A percentile compares a stretch with the other conserved stretches of the same genome.
phyloP scores from a whole-genome alignment of 192 early-diverging fungal species.

The Phlyctochytrium planicorne region DNA sequence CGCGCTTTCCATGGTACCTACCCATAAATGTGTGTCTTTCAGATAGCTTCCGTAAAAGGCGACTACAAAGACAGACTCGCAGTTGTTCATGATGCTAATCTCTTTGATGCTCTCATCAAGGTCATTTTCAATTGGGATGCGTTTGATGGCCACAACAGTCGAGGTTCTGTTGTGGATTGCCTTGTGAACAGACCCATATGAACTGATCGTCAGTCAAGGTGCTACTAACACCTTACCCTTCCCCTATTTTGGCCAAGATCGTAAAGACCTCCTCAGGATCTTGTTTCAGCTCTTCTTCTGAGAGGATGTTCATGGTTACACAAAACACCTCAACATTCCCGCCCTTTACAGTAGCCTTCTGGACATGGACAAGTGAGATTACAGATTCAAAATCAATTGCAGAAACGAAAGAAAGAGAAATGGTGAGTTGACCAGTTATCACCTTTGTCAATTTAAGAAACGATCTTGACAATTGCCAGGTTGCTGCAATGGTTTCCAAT shows the following conservation, averaged over 20 bases:
- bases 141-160: slow-evolving; percentile 49
- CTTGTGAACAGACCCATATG: slow-evolving; percentile 60
- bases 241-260: slow-evolving; percentile 36
- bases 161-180: slow-evolving; percentile 48
- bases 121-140: slow-evolving; percentile 52
- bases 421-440: no score
- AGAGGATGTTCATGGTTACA: slow-evolving; percentile 3
- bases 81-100: slow-evolving; percentile 55
- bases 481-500: no score
- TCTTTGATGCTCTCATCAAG: slow-evolving; percentile 48
- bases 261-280: slow-evolving; percentile 32
- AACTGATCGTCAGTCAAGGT: slow-evolving; percentile 24
- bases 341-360: no score
- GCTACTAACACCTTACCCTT: slow-evolving; percentile 30
- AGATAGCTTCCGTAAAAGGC: slow-evolving; percentile 54
- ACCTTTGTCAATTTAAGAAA: no score
- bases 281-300: slow-evolving; percentile 24
- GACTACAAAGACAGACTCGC: slow-evolving; percentile 43
- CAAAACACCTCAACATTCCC: no score
- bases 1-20: no score
- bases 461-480: no score
- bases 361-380: no score
- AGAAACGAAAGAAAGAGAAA: no score
- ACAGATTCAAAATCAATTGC: no score
- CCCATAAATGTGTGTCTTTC: slow-evolving; percentile 50